Percentiles rank a stretch among this genome's conserved stretches.
Evolutionary conservation across 1,284 basidiomycete genomes (phyloP).

Genomic region (Marasmius sp.): DNA sequence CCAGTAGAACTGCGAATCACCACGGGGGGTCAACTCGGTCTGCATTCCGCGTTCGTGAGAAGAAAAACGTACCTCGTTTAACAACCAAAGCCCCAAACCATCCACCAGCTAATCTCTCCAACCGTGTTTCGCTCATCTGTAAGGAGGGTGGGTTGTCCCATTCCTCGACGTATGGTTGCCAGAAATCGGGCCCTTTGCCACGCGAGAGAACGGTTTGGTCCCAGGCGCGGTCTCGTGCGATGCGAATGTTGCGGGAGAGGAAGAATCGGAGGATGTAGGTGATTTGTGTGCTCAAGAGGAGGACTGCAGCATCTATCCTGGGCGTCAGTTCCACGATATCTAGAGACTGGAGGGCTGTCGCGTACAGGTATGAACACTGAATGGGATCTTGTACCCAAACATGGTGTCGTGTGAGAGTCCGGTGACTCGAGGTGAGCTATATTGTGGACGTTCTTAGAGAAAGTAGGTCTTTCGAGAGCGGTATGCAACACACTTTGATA

Average conservation of each 20-base stretch:
- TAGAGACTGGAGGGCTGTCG: not conserved
- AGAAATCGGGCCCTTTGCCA: slow-evolving; percentile 80
- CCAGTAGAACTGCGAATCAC: slow-evolving; percentile 53
- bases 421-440: slow-evolving; percentile 61
- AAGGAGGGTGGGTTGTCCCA: slow-evolving; percentile 70
- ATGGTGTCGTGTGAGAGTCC: slow-evolving; percentile 65
- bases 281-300: slow-evolving; percentile 72
- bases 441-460: slow-evolving; percentile 1
- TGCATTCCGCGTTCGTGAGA: not conserved
- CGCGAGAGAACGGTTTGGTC: slow-evolving; percentile 79
- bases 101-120: slow-evolving; percentile 41
- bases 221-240: slow-evolving; percentile 77
- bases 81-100: slow-evolving; percentile 53
- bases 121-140: slow-evolving; percentile 26
- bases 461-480: slow-evolving; percentile 2
- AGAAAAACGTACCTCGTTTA: slow-evolving; percentile 40
- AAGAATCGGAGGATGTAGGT: slow-evolving; percentile 78
- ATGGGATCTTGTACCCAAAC: slow-evolving; percentile 63
- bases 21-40: not conserved
- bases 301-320: slow-evolving; percentile 65
- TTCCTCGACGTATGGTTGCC: slow-evolving; percentile 86
- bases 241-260: slow-evolving; percentile 73
- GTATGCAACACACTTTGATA: slow-evolving; percentile 51
- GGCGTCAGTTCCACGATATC: not conserved
- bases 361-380: slow-evolving; percentile 68